Base-by-base conservation (phyloP, 2,329 filamentous ascomycete genomes). In the Verticillium klebahnii region DNA sequence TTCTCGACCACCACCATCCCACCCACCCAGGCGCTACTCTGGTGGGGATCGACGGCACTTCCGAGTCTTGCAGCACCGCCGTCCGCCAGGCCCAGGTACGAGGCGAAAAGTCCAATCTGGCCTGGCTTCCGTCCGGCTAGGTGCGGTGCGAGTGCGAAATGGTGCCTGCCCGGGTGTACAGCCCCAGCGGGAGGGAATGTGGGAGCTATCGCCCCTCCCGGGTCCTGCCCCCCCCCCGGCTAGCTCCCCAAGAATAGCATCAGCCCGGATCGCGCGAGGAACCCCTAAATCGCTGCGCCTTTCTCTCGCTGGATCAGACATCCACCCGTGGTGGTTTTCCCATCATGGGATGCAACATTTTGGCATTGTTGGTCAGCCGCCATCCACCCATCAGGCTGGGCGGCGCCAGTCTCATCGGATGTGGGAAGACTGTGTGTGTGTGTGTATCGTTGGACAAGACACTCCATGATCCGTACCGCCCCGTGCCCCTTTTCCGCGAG, bases 191-290 rank as follows among this genome's bases (percentile, higher is more conserved):
- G 57, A 58, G 36, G 40, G 31, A 61, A 63, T 57, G 60, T 57
- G 63, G 63, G 63, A 62, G 62, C 59, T 37, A 59, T 60, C 40
- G 55, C 59, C 61, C 61, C 54, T 61, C 59, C 54, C 19, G 19
- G n/a, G 45, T 19, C n/a, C 45, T 52, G 45, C 19, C 56, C 59
- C 58, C 59, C 63, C 59, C 63, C 61, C 61, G 39, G 52, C 29
- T 59, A 52, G 50, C 57, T 60, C 31, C 29, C 63, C 63, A 65
- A 65, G 61, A 65, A 65, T 65, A 65, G 63, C 63, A 62, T n/a
- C 34, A 52, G n/a, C 45, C 45, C 45, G 45, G 45, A 52, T 52
- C 45, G 23, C 45, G 45, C 45, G n/a, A 23, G 45, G n/a, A 52
- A 52, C 45, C 45, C 45, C 45, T 52, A 52, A 52, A 52, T 52